Conservation (phyloP, 441 rosid genomes). For the Aquilaria agallochum region DNA sequence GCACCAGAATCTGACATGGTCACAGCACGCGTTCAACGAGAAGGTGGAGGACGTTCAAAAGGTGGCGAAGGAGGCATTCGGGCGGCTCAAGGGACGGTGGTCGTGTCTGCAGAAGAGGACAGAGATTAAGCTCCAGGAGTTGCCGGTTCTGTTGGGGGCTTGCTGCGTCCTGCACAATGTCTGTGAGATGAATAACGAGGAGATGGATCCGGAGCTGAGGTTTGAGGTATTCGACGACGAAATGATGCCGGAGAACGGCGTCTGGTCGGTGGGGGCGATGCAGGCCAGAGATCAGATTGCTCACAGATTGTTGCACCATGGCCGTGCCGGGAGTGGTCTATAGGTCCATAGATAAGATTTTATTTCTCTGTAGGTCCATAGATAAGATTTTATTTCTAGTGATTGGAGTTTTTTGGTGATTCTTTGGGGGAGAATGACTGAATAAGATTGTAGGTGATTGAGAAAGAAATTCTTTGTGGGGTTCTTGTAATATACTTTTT, state of each 20-base stretch:
- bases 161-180: conserved; percentile 63
- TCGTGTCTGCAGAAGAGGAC: conserved; percentile 51
- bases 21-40: conserved; percentile 55
- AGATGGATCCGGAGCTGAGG: conserved; percentile 26
- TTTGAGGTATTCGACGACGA: conserved; percentile 50
- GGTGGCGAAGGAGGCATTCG: conserved; percentile 39
- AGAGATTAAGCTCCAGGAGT: conserved; percentile 52
- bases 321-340: conserved; percentile 24
- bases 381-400: not conserved
- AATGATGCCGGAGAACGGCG: conserved; percentile 32
- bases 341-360: not conserved
- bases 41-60: conserved; percentile 29
- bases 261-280: conserved; percentile 30
- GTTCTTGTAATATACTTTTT: not conserved
- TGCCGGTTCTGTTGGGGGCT: conserved; percentile 61
- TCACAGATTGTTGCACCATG: conserved; percentile 55
- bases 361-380: not conserved
- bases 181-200: conserved; percentile 50
- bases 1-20: conserved; percentile 48
- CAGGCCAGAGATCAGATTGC: conserved; percentile 57
- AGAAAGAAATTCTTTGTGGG: not conserved
- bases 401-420: not conserved
- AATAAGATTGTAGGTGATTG: not conserved
- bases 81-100: conserved; percentile 52
- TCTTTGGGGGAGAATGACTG: conserved; percentile 2